Conservation (phyloP, 495 filamentous ascomycete species). For the Penicillium desertorum region DNA sequence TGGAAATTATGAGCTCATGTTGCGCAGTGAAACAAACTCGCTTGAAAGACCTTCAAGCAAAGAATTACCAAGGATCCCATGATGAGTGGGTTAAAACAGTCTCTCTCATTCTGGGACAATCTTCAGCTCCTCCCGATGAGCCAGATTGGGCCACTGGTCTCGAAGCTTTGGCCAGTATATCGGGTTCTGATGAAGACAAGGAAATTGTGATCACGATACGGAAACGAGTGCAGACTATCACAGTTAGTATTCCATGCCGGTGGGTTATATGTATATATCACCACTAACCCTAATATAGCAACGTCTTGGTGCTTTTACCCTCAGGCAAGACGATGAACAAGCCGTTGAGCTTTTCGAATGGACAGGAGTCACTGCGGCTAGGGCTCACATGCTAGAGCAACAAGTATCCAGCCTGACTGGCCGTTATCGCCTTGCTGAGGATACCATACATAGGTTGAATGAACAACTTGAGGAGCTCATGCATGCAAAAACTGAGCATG, state of each 20-base stretch:
- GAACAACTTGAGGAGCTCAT: conserved; percentile 63
- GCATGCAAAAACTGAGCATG: conserved; percentile 64
- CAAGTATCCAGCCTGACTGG: conserved; percentile 49
- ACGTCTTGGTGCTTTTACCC: conserved; percentile 64
- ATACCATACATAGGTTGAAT: conserved; percentile 52
- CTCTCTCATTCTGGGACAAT: conserved; percentile 32
- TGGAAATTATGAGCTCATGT: conserved; percentile 19
- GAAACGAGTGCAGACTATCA: conserved; percentile 58
- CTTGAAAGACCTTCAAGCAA: conserved; percentile 47
- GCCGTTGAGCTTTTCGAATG: conserved; percentile 73
- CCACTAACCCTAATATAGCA: conserved; percentile 45
- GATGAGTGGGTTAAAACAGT: conserved; percentile 59
- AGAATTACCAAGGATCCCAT: conserved; percentile 53
- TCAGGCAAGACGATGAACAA: conserved; percentile 61
- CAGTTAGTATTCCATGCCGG: conserved; percentile 34
- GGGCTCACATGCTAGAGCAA: conserved; percentile 41
- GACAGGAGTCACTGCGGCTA: conserved; percentile 55
- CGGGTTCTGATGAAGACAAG: conserved; percentile 29
- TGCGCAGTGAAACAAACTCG: conserved; percentile 47
- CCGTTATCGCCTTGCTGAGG: conserved; percentile 44
- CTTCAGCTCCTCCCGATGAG: conserved; percentile 10
- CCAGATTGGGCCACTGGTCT: conserved; percentile 26
- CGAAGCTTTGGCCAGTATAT: conserved; percentile 40
- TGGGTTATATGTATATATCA: neutral
- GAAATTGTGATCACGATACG: conserved; percentile 53